Evolutionary conservation across 306 rosid species (phyloP), one percentile per base, ranked within the genome.

Genomic region (Fagus crenata): DNA sequence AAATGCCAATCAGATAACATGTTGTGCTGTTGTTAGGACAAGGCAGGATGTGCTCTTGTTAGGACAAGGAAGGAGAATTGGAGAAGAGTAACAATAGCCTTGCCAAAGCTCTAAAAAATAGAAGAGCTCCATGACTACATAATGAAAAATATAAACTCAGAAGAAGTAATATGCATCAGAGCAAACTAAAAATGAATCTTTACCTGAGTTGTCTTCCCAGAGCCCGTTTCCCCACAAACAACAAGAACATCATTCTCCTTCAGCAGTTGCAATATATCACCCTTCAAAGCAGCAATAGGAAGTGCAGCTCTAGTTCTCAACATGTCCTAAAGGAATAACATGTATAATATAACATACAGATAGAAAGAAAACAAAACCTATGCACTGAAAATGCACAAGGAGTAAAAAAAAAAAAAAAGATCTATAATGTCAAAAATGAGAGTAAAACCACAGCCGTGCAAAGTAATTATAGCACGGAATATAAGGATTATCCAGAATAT

Each of bases 141-240:
- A 40, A 8, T 22, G 28, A 22, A 22, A 22, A 31, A 69, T 8
- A 75, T 71, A 1, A 49, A 28, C 74, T 41, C 13, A 51, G 49
- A 73, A 7, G 51, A 60, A n/a, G 36, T 40, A 74, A 60, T 74
- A 56, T 72, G 22, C 59, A 14, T 13, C 72, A 67, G 43, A 73
- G 49, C 15, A 64, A 75, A 51, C 67, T 36, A 53, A 81, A 69
- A 72, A 71, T 73, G 31, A 75, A 75, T 69, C 67, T 56, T 67
- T 61, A 93, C 98, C 97, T 94, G 98, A 77, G 98, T 94, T 81
- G 98, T 94, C 90, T 94, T 94, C 78, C 98, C 98, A 49, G 98
- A 94, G 81, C 98, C 98, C 36, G 98, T 94, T 88, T 94, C 98
- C 80, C 98, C 98, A 82, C 98, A 90, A 84, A 94, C 96, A 75